A percentile compares a stretch with the other conserved stretches of the same genome.
phyloP scores from a whole-genome alignment of 495 filamentous ascomycete species.

The Annulohypoxylon bovei region DNA sequence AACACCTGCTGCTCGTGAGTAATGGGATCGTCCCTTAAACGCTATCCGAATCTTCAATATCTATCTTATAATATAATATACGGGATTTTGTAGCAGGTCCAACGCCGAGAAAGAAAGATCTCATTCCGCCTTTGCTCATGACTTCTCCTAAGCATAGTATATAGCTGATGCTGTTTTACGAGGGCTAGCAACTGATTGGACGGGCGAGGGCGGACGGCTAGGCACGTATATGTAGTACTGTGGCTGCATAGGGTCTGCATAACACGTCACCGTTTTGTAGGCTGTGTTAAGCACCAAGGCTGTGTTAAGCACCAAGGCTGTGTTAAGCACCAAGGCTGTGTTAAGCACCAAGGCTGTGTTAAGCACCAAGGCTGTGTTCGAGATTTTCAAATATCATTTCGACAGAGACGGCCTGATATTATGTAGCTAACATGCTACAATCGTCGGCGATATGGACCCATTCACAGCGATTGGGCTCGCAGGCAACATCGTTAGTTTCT shows the following conservation, averaged over 20 bases:
- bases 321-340: background rate
- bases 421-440: background rate
- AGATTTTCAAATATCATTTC: background rate
- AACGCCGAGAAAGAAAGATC: background rate
- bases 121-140: background rate
- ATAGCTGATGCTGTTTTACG: background rate
- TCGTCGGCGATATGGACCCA: slow-evolving; percentile 52
- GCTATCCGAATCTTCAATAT: background rate
- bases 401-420: background rate
- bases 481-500: slow-evolving; percentile 49
- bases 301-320: slow-evolving; percentile 4
- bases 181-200: background rate
- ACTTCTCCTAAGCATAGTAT: too few species aligned
- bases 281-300: background rate
- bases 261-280: background rate
- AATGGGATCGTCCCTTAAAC: background rate
- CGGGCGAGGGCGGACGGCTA: background rate
- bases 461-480: slow-evolving; percentile 53
- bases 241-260: background rate
- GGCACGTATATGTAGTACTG: too few species aligned
- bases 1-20: background rate
- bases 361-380: background rate
- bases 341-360: background rate
- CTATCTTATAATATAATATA: background rate
- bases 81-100: background rate